Conservation (phyloP, 225 moss, liverwort and hornwort species). For the Takakia lepidozioides region DNA sequence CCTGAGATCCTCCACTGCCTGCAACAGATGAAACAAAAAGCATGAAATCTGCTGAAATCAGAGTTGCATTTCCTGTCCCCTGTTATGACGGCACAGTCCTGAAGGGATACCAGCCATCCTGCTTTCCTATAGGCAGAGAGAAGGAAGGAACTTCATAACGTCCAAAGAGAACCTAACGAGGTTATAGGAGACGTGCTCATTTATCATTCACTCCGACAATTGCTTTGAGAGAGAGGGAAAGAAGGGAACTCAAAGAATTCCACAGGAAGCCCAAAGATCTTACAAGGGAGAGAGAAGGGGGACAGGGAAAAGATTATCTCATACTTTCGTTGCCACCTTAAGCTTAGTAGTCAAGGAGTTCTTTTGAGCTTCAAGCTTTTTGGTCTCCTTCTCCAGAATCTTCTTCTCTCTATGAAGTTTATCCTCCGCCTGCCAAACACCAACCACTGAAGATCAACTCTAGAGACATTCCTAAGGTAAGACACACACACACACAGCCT, state of each 20-base stretch:
- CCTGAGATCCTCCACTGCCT: constrained; percentile 22
- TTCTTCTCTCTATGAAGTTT: constrained; percentile 25
- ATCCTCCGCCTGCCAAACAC: constrained; percentile 21
- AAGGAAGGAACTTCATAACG: neutral
- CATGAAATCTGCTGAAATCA: too few species aligned
- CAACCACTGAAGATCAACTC: too few species aligned
- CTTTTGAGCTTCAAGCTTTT: constrained; percentile 16
- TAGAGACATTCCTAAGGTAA: too few species aligned
- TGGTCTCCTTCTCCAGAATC: constrained; percentile 9
- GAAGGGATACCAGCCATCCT: too few species aligned
- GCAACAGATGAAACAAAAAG: too few species aligned
- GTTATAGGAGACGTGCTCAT: neutral
- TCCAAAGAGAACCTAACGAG: neutral
- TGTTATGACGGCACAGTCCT: too few species aligned
- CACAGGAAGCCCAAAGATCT: neutral
- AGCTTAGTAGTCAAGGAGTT: constrained; percentile 17
- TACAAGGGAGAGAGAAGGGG: neutral
- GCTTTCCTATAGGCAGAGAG: too few species aligned
- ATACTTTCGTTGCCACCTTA: constrained; percentile 12
- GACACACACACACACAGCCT: too few species aligned
- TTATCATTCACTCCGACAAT: too few species aligned
- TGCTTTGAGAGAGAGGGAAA: neutral
- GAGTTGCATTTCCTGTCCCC: too few species aligned
- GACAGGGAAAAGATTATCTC: too few species aligned
- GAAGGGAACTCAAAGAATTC: neutral